A percentile compares a stretch with the other conserved stretches of the same genome.
phyloP scores from a whole-genome alignment of 257 asterid species.

The Henckelia pumila region DNA sequence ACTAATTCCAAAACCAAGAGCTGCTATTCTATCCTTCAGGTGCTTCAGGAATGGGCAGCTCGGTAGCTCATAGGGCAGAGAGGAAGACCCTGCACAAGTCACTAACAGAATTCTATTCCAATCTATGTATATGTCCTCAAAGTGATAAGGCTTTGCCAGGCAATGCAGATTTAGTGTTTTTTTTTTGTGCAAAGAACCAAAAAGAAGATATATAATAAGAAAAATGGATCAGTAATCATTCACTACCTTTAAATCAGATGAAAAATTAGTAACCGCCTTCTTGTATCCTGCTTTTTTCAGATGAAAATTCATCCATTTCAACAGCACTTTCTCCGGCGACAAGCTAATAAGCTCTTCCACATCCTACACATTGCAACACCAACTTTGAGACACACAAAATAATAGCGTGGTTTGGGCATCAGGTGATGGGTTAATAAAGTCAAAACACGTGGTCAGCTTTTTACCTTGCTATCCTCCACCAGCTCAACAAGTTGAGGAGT shows the following conservation, averaged over 20 bases:
- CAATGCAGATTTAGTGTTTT: background rate
- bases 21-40: too few species aligned
- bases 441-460: conserved; percentile 19
- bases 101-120: background rate
- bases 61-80: too few species aligned
- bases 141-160: background rate
- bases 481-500: conserved; percentile 91
- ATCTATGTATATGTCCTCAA: background rate
- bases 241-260: conserved; percentile 86
- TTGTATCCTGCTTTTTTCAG: conserved; percentile 75
- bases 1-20: too few species aligned
- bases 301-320: conserved; percentile 97
- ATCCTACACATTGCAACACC: conserved; percentile 41
- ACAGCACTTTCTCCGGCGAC: conserved; percentile 74
- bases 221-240: background rate
- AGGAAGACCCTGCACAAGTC: too few species aligned
- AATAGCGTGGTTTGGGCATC: background rate
- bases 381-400: conserved; percentile 8
- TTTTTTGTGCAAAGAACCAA: background rate
- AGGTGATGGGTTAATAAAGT: conserved; percentile 1
- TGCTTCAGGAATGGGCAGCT: too few species aligned
- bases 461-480: conserved; percentile 88
- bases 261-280: conserved; percentile 74
- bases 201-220: background rate
- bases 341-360: conserved; percentile 87